Conservation (phyloP, 129 eudicot genomes). For the Dittrichia graveolens region DNA sequence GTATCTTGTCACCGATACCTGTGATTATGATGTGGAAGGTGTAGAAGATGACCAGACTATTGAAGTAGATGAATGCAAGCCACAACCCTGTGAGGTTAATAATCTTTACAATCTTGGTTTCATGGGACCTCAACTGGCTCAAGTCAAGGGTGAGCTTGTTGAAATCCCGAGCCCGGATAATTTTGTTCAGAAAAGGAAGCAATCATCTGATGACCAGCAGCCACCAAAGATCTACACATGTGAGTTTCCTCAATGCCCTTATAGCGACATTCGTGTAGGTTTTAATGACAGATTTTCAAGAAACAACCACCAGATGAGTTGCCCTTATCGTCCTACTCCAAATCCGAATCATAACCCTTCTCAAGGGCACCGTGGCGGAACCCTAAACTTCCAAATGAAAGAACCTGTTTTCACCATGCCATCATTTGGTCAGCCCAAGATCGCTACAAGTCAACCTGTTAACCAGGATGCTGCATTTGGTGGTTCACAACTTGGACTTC, state of each 20-base stretch:
- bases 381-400: conserved; percentile 46
- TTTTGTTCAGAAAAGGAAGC: conserved; percentile 57
- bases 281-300: conserved; percentile 57
- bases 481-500: conserved; percentile 49
- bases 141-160: conserved; percentile 59
- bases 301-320: conserved; percentile 63
- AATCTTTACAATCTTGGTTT: conserved; percentile 43
- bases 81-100: conserved; percentile 41
- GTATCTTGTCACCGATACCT: conserved; percentile 50
- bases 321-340: conserved; percentile 48
- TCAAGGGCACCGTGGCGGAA: conserved; percentile 20
- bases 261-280: conserved; percentile 53
- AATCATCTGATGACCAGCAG: conserved; percentile 46
- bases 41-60: conserved; percentile 48
- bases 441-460: conserved; percentile 34
- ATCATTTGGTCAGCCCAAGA: conserved; percentile 40
- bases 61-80: conserved; percentile 62
- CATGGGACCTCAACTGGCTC: conserved; percentile 48
- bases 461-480: conserved; percentile 38
- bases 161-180: conserved; percentile 34
- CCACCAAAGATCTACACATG: conserved; percentile 54
- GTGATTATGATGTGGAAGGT: conserved; percentile 78
- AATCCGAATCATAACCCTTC: conserved; percentile 41
- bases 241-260: conserved; percentile 61
- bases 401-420: conserved; percentile 40